Evolutionary conservation across 192 early-diverging fungal species (phyloP).

Genomic region (Entophlyctis helioformis): DNA sequence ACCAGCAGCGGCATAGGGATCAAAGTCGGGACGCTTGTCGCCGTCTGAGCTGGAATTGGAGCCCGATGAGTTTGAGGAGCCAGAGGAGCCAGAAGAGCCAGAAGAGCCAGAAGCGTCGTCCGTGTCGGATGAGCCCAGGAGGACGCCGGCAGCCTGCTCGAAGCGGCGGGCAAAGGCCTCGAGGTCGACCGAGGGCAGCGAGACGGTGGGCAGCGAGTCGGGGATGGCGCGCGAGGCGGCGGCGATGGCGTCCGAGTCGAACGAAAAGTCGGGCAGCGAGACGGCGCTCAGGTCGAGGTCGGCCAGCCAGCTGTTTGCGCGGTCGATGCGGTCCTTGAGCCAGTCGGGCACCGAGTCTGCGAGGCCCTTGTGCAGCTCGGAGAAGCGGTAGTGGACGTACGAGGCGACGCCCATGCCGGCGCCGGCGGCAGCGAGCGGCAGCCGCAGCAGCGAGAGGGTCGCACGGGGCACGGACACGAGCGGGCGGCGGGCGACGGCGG

Average conservation of each 20-base stretch:
- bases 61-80: too few relatives aligned
- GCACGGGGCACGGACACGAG: constrained; percentile 3
- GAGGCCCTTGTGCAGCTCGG: constrained; percentile 5
- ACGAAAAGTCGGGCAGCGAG: constrained; percentile 12
- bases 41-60: too few relatives aligned
- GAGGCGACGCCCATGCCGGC: constrained; percentile 46
- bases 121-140: too few relatives aligned
- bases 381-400: constrained; percentile 45
- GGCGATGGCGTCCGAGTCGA: background rate
- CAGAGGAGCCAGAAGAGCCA: too few relatives aligned
- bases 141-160: background rate
- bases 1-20: too few relatives aligned
- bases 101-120: too few relatives aligned
- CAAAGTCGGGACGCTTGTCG: too few relatives aligned
- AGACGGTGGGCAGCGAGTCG: background rate
- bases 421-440: constrained; percentile 46
- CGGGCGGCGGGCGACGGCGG: background rate
- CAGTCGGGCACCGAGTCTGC: constrained; percentile 2
- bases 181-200: too few relatives aligned
- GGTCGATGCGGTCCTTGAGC: background rate
- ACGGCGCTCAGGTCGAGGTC: constrained; percentile 9
- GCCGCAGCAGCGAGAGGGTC: constrained; percentile 17
- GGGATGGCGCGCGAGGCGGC: background rate
- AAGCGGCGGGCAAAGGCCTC: background rate
- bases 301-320: constrained; percentile 18